Base-by-base conservation (phyloP, 495 filamentous ascomycete genomes). In the Chlorociboria aeruginascens region DNA sequence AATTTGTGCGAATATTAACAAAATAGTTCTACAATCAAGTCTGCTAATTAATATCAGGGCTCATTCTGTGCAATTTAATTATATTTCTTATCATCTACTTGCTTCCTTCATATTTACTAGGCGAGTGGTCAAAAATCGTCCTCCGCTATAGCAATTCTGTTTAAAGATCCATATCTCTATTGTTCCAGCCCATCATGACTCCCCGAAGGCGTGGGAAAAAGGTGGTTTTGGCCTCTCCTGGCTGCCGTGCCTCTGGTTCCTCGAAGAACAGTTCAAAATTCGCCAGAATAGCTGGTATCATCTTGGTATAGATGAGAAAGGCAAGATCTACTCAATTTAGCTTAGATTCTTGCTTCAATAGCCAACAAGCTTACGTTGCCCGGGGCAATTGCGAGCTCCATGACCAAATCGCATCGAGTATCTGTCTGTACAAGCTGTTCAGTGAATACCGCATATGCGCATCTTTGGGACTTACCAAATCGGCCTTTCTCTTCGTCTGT, bases 281-380 rank as follows among this genome's bases (percentile, higher is more conserved):
- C 14, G 14, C n/a, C 13, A 54, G 40, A 10, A 53, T 30, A 14
- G 43, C 37, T 10, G 52, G 52, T 13, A 54, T 50, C 16, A 43
- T 32, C 38, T 54, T 50, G 29, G 13, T 14, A 9, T 45, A 45
- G 40, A 49, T 49, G 7, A 34, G 40, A 41, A 45, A 33, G n/a
- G 51, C 51, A 20, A 53, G 45, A 49, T 53, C 51, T 53, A 17
- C 12, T 13, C 10, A 40, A 16, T 40, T n/a, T 25, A 25, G 20
- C 20, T 25, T 25, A 4, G 20, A 9, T 40, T 40, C 3, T 9
- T 25, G 17, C 38, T 12, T 40, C 12, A 40, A 25, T 12, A 40
- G 17, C 20, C 4, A 16, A 16, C 12, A 3, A 25, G 12, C 17
- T 17, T 40, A 40, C 38, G n/a, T 17, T 40, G 10, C 4, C 38